Conservation (phyloP, 495 filamentous ascomycete genomes). For the Penicillium soppii region DNA sequence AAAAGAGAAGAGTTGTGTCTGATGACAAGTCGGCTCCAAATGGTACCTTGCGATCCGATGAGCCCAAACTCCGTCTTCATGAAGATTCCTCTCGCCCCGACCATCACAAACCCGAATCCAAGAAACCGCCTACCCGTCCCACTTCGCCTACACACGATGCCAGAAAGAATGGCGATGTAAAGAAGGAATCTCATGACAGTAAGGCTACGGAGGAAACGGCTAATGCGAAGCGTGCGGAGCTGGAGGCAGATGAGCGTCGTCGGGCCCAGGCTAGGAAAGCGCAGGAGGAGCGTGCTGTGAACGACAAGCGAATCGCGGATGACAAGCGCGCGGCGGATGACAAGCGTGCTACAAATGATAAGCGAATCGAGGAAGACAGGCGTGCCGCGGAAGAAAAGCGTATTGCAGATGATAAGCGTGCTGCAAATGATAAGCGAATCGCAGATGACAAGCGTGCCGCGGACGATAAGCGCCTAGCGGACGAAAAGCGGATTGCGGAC, state of each 20-base stretch:
- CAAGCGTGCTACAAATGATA: neutral
- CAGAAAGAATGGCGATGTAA: conserved; percentile 27
- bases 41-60: conserved; percentile 26
- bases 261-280: conserved; percentile 24
- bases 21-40: conserved; percentile 40
- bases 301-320: neutral
- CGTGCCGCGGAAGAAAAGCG: neutral
- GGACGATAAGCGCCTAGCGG: neutral
- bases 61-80: conserved; percentile 24
- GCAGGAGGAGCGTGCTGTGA: conserved; percentile 21
- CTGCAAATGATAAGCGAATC: neutral
- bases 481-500: neutral
- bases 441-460: neutral
- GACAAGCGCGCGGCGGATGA: neutral
- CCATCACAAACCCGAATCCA: conserved; percentile 7
- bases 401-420: neutral
- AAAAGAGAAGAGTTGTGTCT: conserved; percentile 50
- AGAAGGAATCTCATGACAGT: conserved; percentile 29
- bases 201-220: conserved; percentile 31
- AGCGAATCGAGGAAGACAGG: neutral
- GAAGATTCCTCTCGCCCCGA: conserved; percentile 20
- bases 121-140: conserved; percentile 17
- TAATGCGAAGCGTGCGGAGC: conserved; percentile 30
- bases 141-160: conserved; percentile 19
- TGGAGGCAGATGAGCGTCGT: conserved; percentile 42